These are phyloP conservation scores for Colletotrichum aenigma DNA, from an alignment of 2,329 filamentous ascomycete genomes.

Conservation along the genomic window DNA sequence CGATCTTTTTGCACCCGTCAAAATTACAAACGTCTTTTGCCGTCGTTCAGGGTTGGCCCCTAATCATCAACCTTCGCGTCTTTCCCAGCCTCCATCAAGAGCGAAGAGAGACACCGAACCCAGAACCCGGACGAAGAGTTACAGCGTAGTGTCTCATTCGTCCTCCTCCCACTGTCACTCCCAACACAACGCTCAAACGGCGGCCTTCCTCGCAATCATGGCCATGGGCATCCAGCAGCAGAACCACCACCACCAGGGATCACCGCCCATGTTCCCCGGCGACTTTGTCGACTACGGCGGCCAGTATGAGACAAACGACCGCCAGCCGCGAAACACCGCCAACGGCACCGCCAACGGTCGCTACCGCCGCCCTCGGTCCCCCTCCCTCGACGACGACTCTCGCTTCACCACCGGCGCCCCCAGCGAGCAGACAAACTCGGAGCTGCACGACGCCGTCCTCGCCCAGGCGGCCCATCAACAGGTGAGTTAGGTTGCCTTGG, in stretches of 20 bases:
- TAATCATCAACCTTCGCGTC: not conserved
- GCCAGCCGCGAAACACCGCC: not conserved
- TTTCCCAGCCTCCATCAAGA: not conserved
- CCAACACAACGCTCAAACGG: not conserved
- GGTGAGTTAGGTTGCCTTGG: not conserved
- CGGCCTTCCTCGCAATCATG: not conserved
- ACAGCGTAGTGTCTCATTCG: not conserved
- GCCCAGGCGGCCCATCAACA: slow-evolving; percentile 13
- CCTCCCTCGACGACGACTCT: slow-evolving; percentile 18
- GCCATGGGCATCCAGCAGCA: slow-evolving; percentile 17
- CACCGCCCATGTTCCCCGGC: slow-evolving; percentile 10
- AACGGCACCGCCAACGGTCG: not conserved
- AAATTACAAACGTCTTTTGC: not conserved
- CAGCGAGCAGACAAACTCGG: not conserved
- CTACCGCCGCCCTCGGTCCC: slow-evolving; percentile 15
- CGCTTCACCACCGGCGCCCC: slow-evolving; percentile 12
- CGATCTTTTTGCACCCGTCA: not conserved
- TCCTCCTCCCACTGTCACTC: not conserved
- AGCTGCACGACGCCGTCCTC: slow-evolving; percentile 19
- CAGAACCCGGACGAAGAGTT: not conserved
- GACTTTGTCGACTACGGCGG: slow-evolving; percentile 15
- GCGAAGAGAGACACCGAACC: not conserved
- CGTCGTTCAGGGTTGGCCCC: not conserved
- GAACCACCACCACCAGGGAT: slow-evolving; percentile 9
- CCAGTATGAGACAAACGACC: slow-evolving; percentile 12